Conservation (phyloP, 805 yeast species). For the Kodamaea hsintzibuensis region DNA sequence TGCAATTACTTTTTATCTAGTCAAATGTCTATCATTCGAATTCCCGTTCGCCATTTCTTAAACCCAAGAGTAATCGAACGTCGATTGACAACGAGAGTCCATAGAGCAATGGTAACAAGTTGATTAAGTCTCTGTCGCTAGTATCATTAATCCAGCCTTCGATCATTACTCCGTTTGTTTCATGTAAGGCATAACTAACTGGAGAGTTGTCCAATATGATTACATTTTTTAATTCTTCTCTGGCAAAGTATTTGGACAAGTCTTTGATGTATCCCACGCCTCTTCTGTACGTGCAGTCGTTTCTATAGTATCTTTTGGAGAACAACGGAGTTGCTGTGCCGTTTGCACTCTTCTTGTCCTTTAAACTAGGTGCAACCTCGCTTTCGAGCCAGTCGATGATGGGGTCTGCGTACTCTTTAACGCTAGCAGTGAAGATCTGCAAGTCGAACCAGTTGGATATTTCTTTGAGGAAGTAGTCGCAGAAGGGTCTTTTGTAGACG, state of each 20-base stretch:
- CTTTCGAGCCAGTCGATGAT: constrained; percentile 89
- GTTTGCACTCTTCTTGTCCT: constrained; percentile 12
- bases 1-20: not conserved
- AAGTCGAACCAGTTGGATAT: constrained; percentile 86
- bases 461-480: constrained; percentile 77
- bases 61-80: constrained; percentile 73
- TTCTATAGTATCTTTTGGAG: constrained; percentile 68
- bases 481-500: constrained; percentile 89
- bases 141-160: constrained; percentile 99
- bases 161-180: constrained; percentile 85
- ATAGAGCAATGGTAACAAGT: constrained; percentile 75
- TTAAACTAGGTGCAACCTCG: constrained; percentile 35
- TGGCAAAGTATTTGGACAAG: constrained; percentile 43
- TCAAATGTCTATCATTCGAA: constrained; percentile 38
- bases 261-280: constrained; percentile 81
- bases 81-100: constrained; percentile 80
- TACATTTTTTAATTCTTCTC: constrained; percentile 68
- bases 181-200: constrained; percentile 78
- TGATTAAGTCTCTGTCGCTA: constrained; percentile 79
- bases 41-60: constrained; percentile 69
- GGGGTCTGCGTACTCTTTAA: constrained; percentile 95
- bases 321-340: constrained; percentile 35
- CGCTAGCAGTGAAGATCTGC: constrained; percentile 92
- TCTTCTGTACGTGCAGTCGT: constrained; percentile 71
- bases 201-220: constrained; percentile 93